A percentile compares a stretch with the other conserved stretches of the same genome.
Evolutionary conservation across 768 basidiomycete genomes (phyloP).

Genomic region (Russula brevipes): DNA sequence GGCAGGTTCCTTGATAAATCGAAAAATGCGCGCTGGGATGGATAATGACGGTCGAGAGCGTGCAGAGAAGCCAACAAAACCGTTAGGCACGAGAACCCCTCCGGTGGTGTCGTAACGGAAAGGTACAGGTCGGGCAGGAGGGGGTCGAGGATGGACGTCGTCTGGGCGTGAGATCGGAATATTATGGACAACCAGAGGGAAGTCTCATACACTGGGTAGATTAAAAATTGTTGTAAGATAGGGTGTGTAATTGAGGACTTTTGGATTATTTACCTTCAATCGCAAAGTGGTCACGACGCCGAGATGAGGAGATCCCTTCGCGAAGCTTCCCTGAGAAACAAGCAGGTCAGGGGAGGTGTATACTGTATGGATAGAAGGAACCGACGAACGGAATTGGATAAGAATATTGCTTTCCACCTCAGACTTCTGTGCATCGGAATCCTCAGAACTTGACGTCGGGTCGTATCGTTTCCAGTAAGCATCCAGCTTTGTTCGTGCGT

Average conservation of each 20-base stretch:
- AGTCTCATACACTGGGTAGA: constrained; percentile 60
- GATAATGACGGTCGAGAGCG: constrained; percentile 52
- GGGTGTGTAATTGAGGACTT: neutral
- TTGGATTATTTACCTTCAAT: constrained; percentile 50
- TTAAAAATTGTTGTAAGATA: neutral
- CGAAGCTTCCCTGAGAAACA: constrained; percentile 60
- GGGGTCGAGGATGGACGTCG: constrained; percentile 54
- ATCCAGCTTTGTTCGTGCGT: constrained; percentile 39
- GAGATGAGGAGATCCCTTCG: constrained; percentile 63
- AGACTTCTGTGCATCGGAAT: constrained; percentile 31
- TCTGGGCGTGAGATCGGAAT: constrained; percentile 58
- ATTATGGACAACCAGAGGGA: constrained; percentile 61
- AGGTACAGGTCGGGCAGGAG: constrained; percentile 50
- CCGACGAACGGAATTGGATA: constrained; percentile 62
- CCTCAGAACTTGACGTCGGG: constrained; percentile 6
- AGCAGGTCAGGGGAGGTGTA: neutral
- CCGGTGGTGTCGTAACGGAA: constrained; percentile 27
- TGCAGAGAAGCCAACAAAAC: constrained; percentile 53
- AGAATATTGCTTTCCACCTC: constrained; percentile 64
- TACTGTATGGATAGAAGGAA: neutral
- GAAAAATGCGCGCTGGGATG: constrained; percentile 56
- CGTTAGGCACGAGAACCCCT: constrained; percentile 29
- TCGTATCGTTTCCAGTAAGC: constrained; percentile 41
- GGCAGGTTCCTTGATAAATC: constrained; percentile 43
- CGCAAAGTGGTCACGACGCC: constrained; percentile 55